phyloP scores from a whole-genome alignment of 306 rosid species.

The Cucumis melo region DNA sequence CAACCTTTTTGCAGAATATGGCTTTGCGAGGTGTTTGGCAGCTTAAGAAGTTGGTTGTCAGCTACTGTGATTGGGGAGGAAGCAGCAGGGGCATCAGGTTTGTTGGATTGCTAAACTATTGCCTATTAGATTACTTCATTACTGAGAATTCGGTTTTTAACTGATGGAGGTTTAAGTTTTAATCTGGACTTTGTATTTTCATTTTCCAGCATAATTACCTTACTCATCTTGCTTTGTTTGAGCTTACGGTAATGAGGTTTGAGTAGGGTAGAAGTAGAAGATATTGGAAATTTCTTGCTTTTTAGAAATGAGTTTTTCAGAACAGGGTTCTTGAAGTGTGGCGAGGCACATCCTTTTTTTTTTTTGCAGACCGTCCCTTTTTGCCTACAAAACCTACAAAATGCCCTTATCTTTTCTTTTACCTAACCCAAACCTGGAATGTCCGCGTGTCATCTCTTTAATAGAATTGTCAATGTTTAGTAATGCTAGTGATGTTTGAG shows the following conservation, averaged over 20 bases:
- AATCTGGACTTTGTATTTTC: neutral
- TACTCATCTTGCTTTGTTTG: neutral
- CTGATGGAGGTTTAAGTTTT: neutral
- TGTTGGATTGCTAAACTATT: neutral
- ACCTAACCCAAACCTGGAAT: neutral
- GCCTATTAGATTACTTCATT: neutral
- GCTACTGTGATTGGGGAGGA: conserved; percentile 79
- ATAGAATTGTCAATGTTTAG: neutral
- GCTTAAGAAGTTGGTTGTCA: conserved; percentile 63
- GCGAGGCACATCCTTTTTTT: neutral
- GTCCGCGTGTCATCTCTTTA: neutral
- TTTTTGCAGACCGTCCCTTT: neutral
- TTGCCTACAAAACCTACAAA: no score
- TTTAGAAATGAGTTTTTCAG: neutral
- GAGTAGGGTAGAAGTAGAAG: neutral
- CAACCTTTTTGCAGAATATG: conserved; percentile 13
- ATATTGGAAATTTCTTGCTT: neutral
- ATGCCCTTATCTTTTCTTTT: no score
- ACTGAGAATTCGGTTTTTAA: neutral
- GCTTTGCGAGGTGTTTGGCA: conserved; percentile 92
- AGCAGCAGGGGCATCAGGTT: conserved; percentile 89
- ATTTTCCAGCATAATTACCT: neutral
- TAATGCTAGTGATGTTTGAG: neutral
- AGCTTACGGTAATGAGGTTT: neutral
- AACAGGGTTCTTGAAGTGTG: neutral